phyloP scores from a whole-genome alignment of 1,284 basidiomycete species.

The Bjerkandera adusta region DNA sequence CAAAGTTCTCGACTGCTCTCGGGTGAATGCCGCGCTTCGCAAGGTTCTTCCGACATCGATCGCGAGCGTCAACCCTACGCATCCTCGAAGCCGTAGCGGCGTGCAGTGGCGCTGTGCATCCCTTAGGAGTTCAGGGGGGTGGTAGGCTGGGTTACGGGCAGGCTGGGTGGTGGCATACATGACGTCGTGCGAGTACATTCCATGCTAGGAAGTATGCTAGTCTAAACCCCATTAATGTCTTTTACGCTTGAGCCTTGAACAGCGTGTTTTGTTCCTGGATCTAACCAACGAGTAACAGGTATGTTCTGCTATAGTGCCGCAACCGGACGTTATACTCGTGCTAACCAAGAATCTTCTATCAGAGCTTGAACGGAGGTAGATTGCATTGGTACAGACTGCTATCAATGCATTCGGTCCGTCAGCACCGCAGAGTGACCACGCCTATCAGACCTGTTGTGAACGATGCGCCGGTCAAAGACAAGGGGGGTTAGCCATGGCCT shows the following conservation, averaged over 20 bases:
- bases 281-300: too few species aligned
- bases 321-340: too few species aligned
- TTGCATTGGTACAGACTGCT: constrained; percentile 2
- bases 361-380: not conserved
- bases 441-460: constrained; percentile 3
- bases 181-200: too few species aligned
- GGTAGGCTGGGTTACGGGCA: too few species aligned
- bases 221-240: too few species aligned
- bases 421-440: constrained; percentile 8
- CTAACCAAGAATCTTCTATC: constrained; percentile 6
- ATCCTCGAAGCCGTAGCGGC: not conserved
- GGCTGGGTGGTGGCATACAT: too few species aligned
- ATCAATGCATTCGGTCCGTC: constrained; percentile 10
- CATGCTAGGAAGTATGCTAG: too few species aligned
- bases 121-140: not conserved
- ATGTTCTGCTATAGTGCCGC: too few species aligned
- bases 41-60: constrained; percentile 11
- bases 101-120: not conserved
- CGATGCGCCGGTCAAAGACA: too few species aligned
- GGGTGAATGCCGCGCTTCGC: not conserved
- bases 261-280: too few species aligned
- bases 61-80: not conserved
- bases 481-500: too few species aligned
- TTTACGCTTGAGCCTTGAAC: too few species aligned
- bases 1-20: constrained; percentile 7